Conservation (phyloP, 2,329 filamentous ascomycete genomes). For the Aspergillus quadrilineatus region DNA sequence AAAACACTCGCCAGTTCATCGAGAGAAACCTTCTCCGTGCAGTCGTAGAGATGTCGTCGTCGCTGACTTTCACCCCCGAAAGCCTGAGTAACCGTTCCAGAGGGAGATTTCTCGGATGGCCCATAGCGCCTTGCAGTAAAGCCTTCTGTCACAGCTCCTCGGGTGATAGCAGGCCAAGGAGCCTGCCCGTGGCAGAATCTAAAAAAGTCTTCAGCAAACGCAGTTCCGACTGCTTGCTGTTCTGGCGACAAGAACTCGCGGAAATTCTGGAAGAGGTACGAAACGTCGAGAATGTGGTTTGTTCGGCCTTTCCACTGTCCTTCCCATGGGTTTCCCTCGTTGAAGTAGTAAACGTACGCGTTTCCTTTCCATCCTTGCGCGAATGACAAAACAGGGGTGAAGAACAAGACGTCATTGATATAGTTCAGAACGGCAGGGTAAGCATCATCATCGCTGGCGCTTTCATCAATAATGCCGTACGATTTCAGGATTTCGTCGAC, state of each 20-base stretch:
- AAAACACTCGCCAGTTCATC: conserved; percentile 26
- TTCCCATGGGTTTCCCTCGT: conserved; percentile 50
- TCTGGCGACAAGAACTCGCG: conserved; percentile 37
- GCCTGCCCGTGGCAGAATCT: conserved; percentile 40
- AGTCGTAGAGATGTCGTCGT: conserved; percentile 27
- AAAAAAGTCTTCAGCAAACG: conserved; percentile 41
- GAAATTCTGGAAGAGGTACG: conserved; percentile 50
- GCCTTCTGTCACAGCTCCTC: conserved; percentile 16
- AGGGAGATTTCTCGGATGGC: conserved; percentile 17
- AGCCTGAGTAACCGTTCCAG: conserved; percentile 13
- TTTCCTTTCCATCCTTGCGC: conserved; percentile 39
- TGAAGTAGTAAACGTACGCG: conserved; percentile 47
- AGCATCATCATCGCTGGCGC: conserved; percentile 43
- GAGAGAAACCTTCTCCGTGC: conserved; percentile 20
- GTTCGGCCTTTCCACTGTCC: conserved; percentile 43
- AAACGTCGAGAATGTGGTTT: conserved; percentile 48
- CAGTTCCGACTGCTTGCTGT: conserved; percentile 32
- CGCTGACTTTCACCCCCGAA: conserved; percentile 26
- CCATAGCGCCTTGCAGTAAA: conserved; percentile 31
- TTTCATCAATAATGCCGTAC: conserved; percentile 40
- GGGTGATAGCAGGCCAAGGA: conserved; percentile 31
- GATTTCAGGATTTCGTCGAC: conserved; percentile 33
- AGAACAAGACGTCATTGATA: conserved; percentile 48
- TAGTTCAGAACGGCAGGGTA: conserved; percentile 46
- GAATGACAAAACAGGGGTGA: conserved; percentile 44